A percentile compares a stretch with the other conserved stretches of the same genome.
phyloP scores from a whole-genome alignment of 1,284 basidiomycete genomes.

The Malassezia sympodialis region DNA sequence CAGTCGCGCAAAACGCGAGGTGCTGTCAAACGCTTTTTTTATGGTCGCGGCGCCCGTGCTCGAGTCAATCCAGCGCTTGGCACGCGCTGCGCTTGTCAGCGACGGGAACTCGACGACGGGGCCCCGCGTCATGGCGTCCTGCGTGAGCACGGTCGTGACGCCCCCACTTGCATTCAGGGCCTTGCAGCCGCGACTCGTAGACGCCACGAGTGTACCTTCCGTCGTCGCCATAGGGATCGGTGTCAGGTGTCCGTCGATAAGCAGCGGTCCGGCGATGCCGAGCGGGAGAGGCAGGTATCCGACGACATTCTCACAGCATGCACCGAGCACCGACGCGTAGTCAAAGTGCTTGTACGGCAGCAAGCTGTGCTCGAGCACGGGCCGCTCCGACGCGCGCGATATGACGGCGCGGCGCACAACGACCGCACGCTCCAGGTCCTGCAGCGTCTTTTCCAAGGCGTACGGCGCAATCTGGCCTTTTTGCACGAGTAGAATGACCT shows the following conservation, averaged over 20 bases:
- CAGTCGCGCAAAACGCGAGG: constrained; percentile 50
- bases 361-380: constrained; percentile 72
- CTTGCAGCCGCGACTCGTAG: constrained; percentile 93
- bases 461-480: constrained; percentile 88
- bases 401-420: constrained; percentile 76
- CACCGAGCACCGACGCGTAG: constrained; percentile 86
- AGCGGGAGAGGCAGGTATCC: constrained; percentile 94
- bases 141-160: constrained; percentile 81
- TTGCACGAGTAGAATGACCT: constrained; percentile 77
- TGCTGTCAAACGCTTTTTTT: constrained; percentile 82
- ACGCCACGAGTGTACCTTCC: constrained; percentile 94
- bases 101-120: constrained; percentile 92
- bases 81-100: constrained; percentile 66
- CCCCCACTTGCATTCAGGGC: constrained; percentile 92
- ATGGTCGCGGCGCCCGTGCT: constrained; percentile 68
- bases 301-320: constrained; percentile 98
- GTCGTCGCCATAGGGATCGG: constrained; percentile 99
- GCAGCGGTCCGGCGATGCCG: constrained; percentile 90
- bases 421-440: constrained; percentile 77
- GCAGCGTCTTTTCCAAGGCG: constrained; percentile 83
- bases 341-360: constrained; percentile 80
- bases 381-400: constrained; percentile 74
- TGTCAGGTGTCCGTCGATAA: constrained; percentile 71
- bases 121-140: constrained; percentile 96
- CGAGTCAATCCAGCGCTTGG: constrained; percentile 80